These are phyloP conservation scores for Violaceomyces palustris DNA, from an alignment of 1,284 basidiomycete species.

Conservation along the genomic window DNA sequence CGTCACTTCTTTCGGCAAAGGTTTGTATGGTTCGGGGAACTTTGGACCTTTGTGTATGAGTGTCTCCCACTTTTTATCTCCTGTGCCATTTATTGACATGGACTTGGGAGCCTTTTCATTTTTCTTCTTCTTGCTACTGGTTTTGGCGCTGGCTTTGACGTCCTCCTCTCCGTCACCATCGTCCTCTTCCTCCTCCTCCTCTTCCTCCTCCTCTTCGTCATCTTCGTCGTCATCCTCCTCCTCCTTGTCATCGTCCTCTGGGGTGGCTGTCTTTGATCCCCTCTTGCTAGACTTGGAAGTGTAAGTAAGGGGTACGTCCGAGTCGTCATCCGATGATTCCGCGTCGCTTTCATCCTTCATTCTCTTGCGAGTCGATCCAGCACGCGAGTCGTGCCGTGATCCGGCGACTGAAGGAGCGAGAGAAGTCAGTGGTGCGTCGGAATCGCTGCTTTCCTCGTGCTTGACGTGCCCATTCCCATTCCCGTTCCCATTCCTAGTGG, in stretches of 20 bases:
- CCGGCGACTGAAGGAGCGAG: slow-evolving; percentile 12
- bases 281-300: neutral
- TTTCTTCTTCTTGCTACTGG: slow-evolving; percentile 28
- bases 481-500: neutral
- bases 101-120: slow-evolving; percentile 16
- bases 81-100: slow-evolving; percentile 33
- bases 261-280: neutral
- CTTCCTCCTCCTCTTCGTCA: slow-evolving; percentile 28
- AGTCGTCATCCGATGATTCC: slow-evolving; percentile 24
- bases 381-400: slow-evolving; percentile 19
- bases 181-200: slow-evolving; percentile 55
- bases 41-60: slow-evolving; percentile 89
- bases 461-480: neutral
- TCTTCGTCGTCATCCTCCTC: slow-evolving; percentile 26
- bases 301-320: slow-evolving; percentile 32
- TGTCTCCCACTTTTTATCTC: slow-evolving; percentile 71
- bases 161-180: slow-evolving; percentile 60
- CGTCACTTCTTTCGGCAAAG: slow-evolving; percentile 76
- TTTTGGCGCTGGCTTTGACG: slow-evolving; percentile 56
- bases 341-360: slow-evolving; percentile 19
- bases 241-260: slow-evolving; percentile 19
- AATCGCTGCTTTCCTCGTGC: slow-evolving; percentile 23
- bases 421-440: slow-evolving; percentile 25
- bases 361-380: too few species aligned
- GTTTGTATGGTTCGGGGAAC: slow-evolving; percentile 90